Percentiles rank a stretch among this genome's conserved stretches.
Evolutionary conservation across 2,329 filamentous ascomycete genomes (phyloP).

Genomic region (Juglanconis juglandina): DNA sequence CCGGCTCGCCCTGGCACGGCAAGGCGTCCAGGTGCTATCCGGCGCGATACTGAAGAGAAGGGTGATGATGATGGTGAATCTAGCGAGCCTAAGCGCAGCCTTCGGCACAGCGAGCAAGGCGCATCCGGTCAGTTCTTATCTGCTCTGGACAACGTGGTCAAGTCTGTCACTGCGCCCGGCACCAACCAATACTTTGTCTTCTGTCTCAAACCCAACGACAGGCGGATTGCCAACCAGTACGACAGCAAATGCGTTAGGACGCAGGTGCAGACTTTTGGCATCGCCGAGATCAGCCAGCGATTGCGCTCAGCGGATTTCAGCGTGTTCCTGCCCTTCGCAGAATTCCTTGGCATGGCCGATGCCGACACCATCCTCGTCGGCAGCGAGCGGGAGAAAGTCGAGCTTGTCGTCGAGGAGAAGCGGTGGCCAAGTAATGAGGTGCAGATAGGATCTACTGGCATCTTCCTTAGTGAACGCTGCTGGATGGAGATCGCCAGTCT

Average conservation of each 20-base stretch:
- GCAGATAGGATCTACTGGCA: constrained; percentile 82
- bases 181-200: constrained; percentile 96
- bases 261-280: constrained; percentile 91
- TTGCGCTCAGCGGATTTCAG: constrained; percentile 93
- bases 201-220: constrained; percentile 94
- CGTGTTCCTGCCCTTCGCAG: constrained; percentile 89
- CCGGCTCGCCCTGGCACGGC: constrained; percentile 32
- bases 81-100: constrained; percentile 39
- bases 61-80: constrained; percentile 41
- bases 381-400: constrained; percentile 86
- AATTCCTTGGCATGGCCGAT: constrained; percentile 88
- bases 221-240: constrained; percentile 96
- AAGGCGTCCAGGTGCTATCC: constrained; percentile 27
- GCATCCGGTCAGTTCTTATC: constrained; percentile 90
- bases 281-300: constrained; percentile 93
- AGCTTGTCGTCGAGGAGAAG: constrained; percentile 87
- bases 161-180: constrained; percentile 75
- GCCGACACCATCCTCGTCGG: constrained; percentile 82
- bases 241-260: constrained; percentile 97
- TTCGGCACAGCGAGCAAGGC: constrained; percentile 65
- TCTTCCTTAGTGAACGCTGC: constrained; percentile 93
- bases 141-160: constrained; percentile 85
- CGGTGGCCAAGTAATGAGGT: constrained; percentile 92
- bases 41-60: constrained; percentile 31
- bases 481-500: constrained; percentile 88